These are phyloP conservation scores for Zygosaccharomyces kombuchaensis DNA, from an alignment of 805 yeast genomes.

Conservation along the genomic window DNA sequence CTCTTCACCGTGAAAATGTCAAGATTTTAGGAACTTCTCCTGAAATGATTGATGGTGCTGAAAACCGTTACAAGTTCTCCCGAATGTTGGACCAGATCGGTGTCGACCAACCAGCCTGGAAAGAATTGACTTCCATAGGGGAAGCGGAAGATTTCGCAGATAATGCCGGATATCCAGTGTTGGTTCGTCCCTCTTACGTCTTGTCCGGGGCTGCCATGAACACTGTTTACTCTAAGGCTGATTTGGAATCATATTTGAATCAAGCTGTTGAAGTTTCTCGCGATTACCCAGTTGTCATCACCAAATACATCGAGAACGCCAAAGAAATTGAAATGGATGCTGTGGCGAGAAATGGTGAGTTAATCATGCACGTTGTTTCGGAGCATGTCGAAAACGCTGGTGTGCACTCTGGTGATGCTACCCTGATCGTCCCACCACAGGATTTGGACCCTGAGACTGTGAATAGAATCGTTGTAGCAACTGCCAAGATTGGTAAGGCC, in stretches of 20 bases:
- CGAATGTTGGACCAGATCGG: slow-evolving; percentile 95
- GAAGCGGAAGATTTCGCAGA: slow-evolving; percentile 94
- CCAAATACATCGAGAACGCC: slow-evolving; percentile 94
- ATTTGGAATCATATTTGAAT: slow-evolving; percentile 76
- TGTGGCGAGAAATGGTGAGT: slow-evolving; percentile 90
- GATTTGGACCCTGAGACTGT: slow-evolving; percentile 90
- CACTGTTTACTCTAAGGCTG: slow-evolving; percentile 86
- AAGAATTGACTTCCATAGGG: slow-evolving; percentile 85
- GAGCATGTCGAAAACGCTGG: slow-evolving; percentile 99
- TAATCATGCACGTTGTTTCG: slow-evolving; percentile 95
- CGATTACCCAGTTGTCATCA: slow-evolving; percentile 95
- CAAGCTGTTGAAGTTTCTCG: slow-evolving; percentile 98
- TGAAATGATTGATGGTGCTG: slow-evolving; percentile 97
- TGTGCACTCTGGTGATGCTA: slow-evolving; percentile 99
- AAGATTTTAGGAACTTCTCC: slow-evolving; percentile 97
- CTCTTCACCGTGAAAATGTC: slow-evolving; percentile 88
- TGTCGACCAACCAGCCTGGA: slow-evolving; percentile 99
- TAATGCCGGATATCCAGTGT: slow-evolving; percentile 86
- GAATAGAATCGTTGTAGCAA: slow-evolving; percentile 84
- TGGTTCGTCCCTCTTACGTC: slow-evolving; percentile 96
- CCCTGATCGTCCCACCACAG: slow-evolving; percentile 94
- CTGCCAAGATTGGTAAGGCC: slow-evolving; percentile 94
- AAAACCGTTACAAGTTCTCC: slow-evolving; percentile 95
- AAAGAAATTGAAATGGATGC: slow-evolving; percentile 99
- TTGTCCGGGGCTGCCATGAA: slow-evolving; percentile 99